A percentile compares a stretch with the other conserved stretches of the same genome.
Conservation (phyloP, 306 rosid genomes). For the Citrullus colocynthis region DNA sequence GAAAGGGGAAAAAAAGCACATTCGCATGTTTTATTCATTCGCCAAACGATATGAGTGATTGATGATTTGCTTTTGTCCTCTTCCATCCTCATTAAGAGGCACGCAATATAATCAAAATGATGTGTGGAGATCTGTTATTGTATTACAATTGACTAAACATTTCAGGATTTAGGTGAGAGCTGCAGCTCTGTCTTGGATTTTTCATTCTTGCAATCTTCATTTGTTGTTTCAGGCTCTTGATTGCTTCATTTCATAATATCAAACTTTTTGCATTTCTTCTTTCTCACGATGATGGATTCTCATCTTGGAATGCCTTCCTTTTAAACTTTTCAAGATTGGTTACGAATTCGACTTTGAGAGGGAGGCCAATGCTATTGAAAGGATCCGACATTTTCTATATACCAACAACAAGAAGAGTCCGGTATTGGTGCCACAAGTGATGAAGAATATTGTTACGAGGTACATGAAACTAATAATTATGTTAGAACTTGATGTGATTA, state of each 20-base stretch:
- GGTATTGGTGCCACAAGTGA: conserved; percentile 70
- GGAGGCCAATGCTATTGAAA: conserved; percentile 79
- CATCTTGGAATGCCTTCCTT: conserved; percentile 16
- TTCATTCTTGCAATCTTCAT: neutral
- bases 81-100: neutral
- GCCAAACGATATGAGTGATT: neutral
- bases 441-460: conserved; percentile 64
- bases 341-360: conserved; percentile 88
- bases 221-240: neutral
- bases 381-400: conserved; percentile 50
- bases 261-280: neutral
- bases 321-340: conserved; percentile 56
- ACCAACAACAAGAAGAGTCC: conserved; percentile 58
- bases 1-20: neutral
- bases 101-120: neutral
- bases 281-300: neutral
- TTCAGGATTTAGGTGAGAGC: neutral
- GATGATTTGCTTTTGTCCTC: neutral
- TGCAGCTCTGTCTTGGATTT: neutral
- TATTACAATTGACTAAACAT: neutral
- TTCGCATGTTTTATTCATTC: neutral
- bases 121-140: neutral
- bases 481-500: neutral
- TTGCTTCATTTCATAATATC: conserved; percentile 7
- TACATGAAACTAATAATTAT: conserved; percentile 7